These are phyloP conservation scores for Quercus lobata DNA, from an alignment of 331 rosid genomes.

Conservation along the genomic window DNA sequence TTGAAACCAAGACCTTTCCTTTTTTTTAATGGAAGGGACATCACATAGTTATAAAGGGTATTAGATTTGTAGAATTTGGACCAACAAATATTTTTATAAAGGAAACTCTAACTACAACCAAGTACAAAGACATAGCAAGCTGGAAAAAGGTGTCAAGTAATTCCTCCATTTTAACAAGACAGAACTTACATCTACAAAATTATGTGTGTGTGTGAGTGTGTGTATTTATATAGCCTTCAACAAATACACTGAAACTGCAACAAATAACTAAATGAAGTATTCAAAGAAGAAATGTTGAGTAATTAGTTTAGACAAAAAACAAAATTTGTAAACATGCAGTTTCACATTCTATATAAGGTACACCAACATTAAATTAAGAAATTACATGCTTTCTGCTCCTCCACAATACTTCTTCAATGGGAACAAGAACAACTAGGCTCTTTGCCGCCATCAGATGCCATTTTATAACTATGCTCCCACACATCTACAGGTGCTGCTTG, in stretches of 20 bases:
- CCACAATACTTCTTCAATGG: slow-evolving; percentile 21
- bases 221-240: too few species aligned
- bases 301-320: not conserved
- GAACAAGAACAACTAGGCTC: slow-evolving; percentile 61
- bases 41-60: too few species aligned
- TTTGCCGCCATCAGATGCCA: slow-evolving; percentile 37
- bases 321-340: not conserved
- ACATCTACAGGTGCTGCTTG: slow-evolving; percentile 52
- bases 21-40: too few species aligned
- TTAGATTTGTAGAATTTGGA: too few species aligned
- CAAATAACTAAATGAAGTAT: not conserved
- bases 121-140: too few species aligned
- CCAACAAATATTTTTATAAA: too few species aligned
- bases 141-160: too few species aligned
- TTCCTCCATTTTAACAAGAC: too few species aligned
- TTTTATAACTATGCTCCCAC: slow-evolving; percentile 73
- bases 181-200: too few species aligned
- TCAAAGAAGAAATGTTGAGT: not conserved
- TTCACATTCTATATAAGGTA: not conserved
- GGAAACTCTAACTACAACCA: too few species aligned
- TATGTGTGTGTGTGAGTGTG: too few species aligned
- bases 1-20: too few species aligned
- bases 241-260: not conserved
- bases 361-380: not conserved
- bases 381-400: not conserved